Evolutionary conservation across 768 basidiomycete genomes (phyloP), one percentile per base, ranked within the genome.

Genomic region (Ephemerocybe angulata): DNA sequence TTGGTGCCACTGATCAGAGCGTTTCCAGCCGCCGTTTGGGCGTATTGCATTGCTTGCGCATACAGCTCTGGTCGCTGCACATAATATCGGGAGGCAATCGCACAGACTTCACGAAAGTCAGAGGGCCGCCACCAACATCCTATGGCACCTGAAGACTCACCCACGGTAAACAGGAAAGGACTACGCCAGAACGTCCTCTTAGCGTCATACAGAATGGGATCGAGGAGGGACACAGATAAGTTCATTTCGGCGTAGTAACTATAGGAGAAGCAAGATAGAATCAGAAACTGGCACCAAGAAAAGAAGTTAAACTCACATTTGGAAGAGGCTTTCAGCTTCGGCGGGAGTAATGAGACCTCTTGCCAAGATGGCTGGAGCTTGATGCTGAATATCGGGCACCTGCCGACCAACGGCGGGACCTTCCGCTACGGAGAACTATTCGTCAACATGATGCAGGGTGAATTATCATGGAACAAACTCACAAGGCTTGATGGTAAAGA

Each of bases 151-250:
- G 19, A 15, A 43, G 59, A 83, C 85, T 81, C 62, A 92, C 90
- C 82, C 55, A 93, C 90, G 29, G 94, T 95, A 70, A 96, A 93
- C 33, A 98, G 69, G 75, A 96, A 96, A 2, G 93, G 91, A 62
- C 88, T 91, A 21, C 94, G 83, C 69, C 85, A 84, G 59, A 85
- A 87, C 1, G 90, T 89, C 59, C 77, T 80, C 51, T 87, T 86
- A 4, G 93, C 87, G 0, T 91, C 93, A 65, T 98, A 94, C 21
- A 96, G 78, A 29, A 81, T 78, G 10, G 88, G 86, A 60, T 95
- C 93, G 21, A 96, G 73, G 24, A 96, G 67, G 2, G 86, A 92
- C 19, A 90, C 71, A 0, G 89, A 90, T 7, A 82, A 72, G 62
- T 92, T 92, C 81, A 93, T 90, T 60, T 81, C 79, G 48, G 87